Conservation (phyloP, 129 eudicot genomes). For the Escallonia rubra region DNA sequence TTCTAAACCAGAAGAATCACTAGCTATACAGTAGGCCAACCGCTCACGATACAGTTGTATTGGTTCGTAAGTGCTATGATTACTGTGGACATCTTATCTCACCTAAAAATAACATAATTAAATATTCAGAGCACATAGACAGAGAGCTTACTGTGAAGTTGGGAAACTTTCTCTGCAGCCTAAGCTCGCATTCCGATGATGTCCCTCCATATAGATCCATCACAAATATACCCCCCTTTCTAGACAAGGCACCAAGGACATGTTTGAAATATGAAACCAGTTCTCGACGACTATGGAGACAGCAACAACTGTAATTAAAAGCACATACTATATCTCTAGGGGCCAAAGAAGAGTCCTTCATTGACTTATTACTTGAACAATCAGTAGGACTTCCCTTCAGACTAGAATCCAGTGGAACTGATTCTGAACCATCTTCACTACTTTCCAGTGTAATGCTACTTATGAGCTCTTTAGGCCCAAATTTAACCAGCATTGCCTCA, state of each 20-base stretch:
- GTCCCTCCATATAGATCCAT: constrained; percentile 99
- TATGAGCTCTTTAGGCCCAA: constrained; percentile 30
- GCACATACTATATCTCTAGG: constrained; percentile 89
- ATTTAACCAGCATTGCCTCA: constrained; percentile 55
- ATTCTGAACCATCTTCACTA: constrained; percentile 27
- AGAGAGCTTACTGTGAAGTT: constrained; percentile 69
- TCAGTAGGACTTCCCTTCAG: constrained; percentile 5
- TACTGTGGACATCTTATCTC: too few relatives aligned
- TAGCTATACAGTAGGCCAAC: too few relatives aligned
- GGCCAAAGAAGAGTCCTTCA: constrained; percentile 44
- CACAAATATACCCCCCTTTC: constrained; percentile 83
- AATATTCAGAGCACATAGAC: not conserved
- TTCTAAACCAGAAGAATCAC: too few relatives aligned
- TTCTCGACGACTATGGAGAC: constrained; percentile 81
- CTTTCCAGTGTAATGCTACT: constrained; percentile 42
- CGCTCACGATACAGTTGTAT: too few relatives aligned
- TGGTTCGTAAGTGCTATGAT: too few relatives aligned
- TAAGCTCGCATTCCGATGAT: constrained; percentile 82
- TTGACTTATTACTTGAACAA: constrained; percentile 3
- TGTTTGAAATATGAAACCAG: constrained; percentile 82
- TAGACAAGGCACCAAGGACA: constrained; percentile 54
- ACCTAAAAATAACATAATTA: too few relatives aligned
- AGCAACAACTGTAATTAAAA: constrained; percentile 95
- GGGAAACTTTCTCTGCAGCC: constrained; percentile 83
- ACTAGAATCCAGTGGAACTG: constrained; percentile 7